Evolutionary conservation across 441 rosid genomes (phyloP).

Genomic region (Daphne laureola): DNA sequence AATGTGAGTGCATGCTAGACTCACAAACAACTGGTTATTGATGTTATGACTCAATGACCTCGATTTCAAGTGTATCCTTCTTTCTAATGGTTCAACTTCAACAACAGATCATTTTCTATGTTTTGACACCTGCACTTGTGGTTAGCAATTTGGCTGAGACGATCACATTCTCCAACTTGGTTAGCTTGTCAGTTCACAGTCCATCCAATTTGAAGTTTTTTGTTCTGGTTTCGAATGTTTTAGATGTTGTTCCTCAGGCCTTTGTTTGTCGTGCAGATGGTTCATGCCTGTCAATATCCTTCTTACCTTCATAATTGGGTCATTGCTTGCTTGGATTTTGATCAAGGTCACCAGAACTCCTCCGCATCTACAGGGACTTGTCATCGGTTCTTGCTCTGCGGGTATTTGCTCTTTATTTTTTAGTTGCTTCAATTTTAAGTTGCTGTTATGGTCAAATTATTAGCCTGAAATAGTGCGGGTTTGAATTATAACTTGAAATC

Average conservation of each 20-base stretch:
- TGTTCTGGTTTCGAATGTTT: neutral
- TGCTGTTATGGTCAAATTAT: no score
- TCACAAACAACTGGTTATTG: no score
- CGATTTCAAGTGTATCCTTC: no score
- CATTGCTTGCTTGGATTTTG: slow-evolving; percentile 29
- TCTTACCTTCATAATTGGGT: slow-evolving; percentile 24
- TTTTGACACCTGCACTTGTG: slow-evolving; percentile 53
- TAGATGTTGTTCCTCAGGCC: neutral
- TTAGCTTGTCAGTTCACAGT: slow-evolving; percentile 28
- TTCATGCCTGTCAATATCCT: slow-evolving; percentile 40
- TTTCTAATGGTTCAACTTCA: neutral
- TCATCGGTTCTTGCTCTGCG: slow-evolving; percentile 30
- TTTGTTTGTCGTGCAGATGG: slow-evolving; percentile 16
- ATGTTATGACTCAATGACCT: no score
- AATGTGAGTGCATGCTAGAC: slow-evolving; percentile 18
- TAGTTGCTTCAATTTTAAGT: neutral
- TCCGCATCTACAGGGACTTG: slow-evolving; percentile 26
- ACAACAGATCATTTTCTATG: slow-evolving; percentile 41
- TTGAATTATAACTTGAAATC: neutral
- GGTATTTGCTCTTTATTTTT: slow-evolving; percentile 11
- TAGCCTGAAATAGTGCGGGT: no score
- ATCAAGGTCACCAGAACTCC: slow-evolving; percentile 25
- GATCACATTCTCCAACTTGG: slow-evolving; percentile 35
- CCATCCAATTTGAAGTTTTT: neutral
- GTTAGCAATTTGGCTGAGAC: slow-evolving; percentile 36